Conservation (phyloP, 2,329 filamentous ascomycete species). For the Ascochyta rabiei region DNA sequence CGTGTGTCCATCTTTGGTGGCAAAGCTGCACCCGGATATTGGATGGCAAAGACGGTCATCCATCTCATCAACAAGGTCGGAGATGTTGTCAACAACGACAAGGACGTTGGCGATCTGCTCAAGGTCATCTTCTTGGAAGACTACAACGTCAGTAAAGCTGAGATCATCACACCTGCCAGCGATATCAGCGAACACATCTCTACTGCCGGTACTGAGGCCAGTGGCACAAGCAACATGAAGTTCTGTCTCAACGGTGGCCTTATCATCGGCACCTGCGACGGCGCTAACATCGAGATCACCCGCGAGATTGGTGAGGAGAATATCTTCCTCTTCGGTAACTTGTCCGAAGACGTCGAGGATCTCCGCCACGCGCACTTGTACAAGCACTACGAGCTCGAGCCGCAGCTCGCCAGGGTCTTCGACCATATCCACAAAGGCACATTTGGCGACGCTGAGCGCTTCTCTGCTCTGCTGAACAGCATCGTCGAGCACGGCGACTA, state of each 20-base stretch:
- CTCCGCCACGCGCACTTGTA: conserved; percentile 90
- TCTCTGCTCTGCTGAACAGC: conserved; percentile 80
- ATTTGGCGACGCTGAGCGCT: conserved; percentile 81
- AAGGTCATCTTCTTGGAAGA: conserved; percentile 98
- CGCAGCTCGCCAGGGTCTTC: conserved; percentile 81
- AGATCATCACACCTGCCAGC: conserved; percentile 92
- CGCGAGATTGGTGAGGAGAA: conserved; percentile 95
- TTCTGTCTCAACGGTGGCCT: conserved; percentile 97
- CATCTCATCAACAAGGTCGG: conserved; percentile 94
- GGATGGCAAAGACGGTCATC: conserved; percentile 99
- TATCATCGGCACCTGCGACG: conserved; percentile 97
- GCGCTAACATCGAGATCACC: conserved; percentile 98
- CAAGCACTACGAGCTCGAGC: conserved; percentile 76
- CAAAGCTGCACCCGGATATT: conserved; percentile 97
- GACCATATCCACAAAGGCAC: conserved; percentile 76
- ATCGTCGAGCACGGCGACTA: conserved; percentile 95
- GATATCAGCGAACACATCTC: conserved; percentile 99
- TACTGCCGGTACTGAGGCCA: conserved; percentile 89
- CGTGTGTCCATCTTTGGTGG: conserved; percentile 96
- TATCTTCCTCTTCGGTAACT: conserved; percentile 97
- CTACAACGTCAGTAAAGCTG: conserved; percentile 99
- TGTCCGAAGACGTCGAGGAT: conserved; percentile 95
- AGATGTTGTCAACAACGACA: conserved; percentile 86
- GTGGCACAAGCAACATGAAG: conserved; percentile 98
- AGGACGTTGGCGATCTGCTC: conserved; percentile 88